Conservation (phyloP, 2,329 filamentous ascomycete genomes). For the Lasiodiplodia sp. region DNA sequence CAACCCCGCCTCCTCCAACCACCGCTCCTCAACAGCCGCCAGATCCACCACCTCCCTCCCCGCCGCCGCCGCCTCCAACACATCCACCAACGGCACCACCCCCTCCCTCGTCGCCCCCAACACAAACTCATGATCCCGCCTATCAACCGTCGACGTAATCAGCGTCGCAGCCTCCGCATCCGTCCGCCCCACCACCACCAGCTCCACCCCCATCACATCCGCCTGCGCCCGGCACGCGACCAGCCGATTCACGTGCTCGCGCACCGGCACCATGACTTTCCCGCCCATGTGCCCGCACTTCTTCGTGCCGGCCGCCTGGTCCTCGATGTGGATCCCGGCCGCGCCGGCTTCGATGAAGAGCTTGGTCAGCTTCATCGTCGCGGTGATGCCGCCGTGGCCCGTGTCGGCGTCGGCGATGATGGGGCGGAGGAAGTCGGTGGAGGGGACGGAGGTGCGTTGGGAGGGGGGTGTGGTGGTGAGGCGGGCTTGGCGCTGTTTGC, state of each 20-base stretch:
- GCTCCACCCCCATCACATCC: slow-evolving; percentile 68
- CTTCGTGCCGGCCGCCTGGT: slow-evolving; percentile 53
- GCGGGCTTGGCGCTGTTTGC: slow-evolving; percentile 91
- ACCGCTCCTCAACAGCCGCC: slow-evolving; percentile 45
- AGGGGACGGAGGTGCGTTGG: slow-evolving; percentile 70
- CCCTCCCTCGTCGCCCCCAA: slow-evolving; percentile 73
- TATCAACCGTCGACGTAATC: slow-evolving; percentile 89
- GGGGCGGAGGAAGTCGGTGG: slow-evolving; percentile 86
- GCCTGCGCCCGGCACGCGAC: slow-evolving; percentile 49
- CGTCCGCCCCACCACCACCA: slow-evolving; percentile 84
- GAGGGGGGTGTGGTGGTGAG: slow-evolving; percentile 72
- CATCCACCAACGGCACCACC: not conserved
- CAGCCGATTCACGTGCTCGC: slow-evolving; percentile 48
- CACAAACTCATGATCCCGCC: slow-evolving; percentile 88
- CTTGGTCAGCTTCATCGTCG: slow-evolving; percentile 89
- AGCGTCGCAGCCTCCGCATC: slow-evolving; percentile 93
- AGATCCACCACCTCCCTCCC: slow-evolving; percentile 37
- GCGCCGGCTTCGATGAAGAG: slow-evolving; percentile 54
- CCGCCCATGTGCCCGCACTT: slow-evolving; percentile 54
- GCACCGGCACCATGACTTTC: slow-evolving; percentile 50
- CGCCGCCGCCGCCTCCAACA: slow-evolving; percentile 67
- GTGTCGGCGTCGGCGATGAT: slow-evolving; percentile 94
- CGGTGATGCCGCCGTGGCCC: slow-evolving; percentile 87
- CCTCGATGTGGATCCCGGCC: slow-evolving; percentile 54
- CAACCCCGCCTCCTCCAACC: slow-evolving; percentile 36